Conservation (phyloP, 1,284 basidiomycete genomes). For the Cystobasidium slooffiae region DNA sequence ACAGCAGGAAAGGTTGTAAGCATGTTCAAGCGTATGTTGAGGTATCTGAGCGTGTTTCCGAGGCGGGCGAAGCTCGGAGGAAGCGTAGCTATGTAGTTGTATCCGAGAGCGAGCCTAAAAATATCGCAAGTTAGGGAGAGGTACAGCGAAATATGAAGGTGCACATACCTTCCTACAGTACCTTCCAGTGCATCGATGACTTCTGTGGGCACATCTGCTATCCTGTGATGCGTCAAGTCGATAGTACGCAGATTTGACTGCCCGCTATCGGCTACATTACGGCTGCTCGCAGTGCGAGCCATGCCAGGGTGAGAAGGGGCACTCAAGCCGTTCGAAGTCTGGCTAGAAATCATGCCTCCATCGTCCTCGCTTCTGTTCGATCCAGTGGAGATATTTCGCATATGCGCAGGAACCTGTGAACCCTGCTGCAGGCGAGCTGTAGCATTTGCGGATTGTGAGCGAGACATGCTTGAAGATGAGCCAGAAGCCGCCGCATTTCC, state of each 20-base stretch:
- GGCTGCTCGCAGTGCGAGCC: constrained; percentile 38
- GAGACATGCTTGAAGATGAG: constrained; percentile 28
- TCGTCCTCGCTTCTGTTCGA: constrained; percentile 39
- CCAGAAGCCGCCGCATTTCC: background rate
- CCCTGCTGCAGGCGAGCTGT: constrained; percentile 36
- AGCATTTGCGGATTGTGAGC: constrained; percentile 42
- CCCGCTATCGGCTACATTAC: constrained; percentile 7
- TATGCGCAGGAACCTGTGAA: constrained; percentile 22
- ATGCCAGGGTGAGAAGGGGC: constrained; percentile 29
- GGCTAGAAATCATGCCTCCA: background rate
- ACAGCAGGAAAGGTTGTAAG: constrained; percentile 84
- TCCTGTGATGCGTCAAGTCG: constrained; percentile 74
- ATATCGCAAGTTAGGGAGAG: constrained; percentile 30
- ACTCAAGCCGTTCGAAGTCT: constrained; percentile 2
- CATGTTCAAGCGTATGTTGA: constrained; percentile 88
- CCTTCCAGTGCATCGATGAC: constrained; percentile 74
- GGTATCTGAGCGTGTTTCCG: constrained; percentile 74
- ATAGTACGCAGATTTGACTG: constrained; percentile 64
- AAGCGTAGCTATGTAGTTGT: constrained; percentile 80
- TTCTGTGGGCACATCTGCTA: constrained; percentile 73
- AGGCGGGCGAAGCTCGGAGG: constrained; percentile 78
- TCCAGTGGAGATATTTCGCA: constrained; percentile 34
- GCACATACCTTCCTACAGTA: constrained; percentile 70
- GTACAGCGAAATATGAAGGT: background rate
- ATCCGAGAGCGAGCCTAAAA: constrained; percentile 77